These are phyloP conservation scores for Senecio squalidus DNA, from an alignment of 140 eudicot genomes.

Conservation along the genomic window DNA sequence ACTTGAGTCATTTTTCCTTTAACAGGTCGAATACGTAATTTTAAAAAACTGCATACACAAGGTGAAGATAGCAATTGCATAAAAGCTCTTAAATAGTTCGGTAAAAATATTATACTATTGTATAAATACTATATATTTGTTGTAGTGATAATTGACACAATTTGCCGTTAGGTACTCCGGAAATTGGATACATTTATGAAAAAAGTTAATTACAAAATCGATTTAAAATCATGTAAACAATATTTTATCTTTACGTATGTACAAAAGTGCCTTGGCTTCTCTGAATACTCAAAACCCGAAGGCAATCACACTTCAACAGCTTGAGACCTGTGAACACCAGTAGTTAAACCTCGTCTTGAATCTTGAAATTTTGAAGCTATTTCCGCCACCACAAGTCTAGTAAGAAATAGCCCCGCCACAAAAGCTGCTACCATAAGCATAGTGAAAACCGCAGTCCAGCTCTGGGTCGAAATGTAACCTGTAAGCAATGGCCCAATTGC, in stretches of 20 bases:
- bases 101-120: too few relatives aligned
- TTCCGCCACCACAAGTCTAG: slow-evolving; percentile 80
- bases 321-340: slow-evolving; percentile 20
- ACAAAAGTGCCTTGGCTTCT: slow-evolving; percentile 15
- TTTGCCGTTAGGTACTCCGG: background rate
- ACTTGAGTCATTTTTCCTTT: too few relatives aligned
- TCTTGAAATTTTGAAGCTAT: slow-evolving; percentile 50
- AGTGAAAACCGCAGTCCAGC: slow-evolving; percentile 84
- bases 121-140: too few relatives aligned
- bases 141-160: too few relatives aligned
- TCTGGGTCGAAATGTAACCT: slow-evolving; percentile 69
- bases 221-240: slow-evolving; percentile 11
- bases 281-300: background rate
- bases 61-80: too few relatives aligned
- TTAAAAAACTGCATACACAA: too few relatives aligned
- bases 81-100: too few relatives aligned
- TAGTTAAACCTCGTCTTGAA: slow-evolving; percentile 20
- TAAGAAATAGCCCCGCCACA: slow-evolving; percentile 77
- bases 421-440: slow-evolving; percentile 88
- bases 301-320: slow-evolving; percentile 38
- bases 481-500: slow-evolving; percentile 93
- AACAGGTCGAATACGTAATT: too few relatives aligned
- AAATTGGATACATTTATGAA: slow-evolving; percentile 10
- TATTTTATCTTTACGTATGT: background rate
- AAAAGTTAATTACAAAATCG: slow-evolving; percentile 16